These are phyloP conservation scores for Capillidium heterosporum DNA, from an alignment of 371 early-diverging fungal genomes.

Conservation along the genomic window DNA sequence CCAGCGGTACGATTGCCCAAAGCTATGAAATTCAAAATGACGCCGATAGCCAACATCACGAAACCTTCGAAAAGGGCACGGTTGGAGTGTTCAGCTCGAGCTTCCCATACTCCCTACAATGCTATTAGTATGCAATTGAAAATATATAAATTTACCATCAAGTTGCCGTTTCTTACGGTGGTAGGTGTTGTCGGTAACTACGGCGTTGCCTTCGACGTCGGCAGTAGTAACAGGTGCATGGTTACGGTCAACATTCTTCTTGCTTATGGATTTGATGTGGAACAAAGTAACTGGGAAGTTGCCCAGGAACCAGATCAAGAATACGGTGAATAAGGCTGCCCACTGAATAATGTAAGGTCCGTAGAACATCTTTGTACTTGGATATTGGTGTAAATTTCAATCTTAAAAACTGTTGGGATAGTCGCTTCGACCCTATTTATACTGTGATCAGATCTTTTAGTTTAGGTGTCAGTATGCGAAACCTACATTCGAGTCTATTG, in stretches of 20 bases:
- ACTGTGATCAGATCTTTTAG: too few species aligned
- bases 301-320: neutral
- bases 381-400: too few species aligned
- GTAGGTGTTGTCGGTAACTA: neutral
- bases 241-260: neutral
- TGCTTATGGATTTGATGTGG: neutral
- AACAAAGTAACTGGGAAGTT: neutral
- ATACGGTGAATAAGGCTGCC: neutral
- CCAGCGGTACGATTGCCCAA: neutral
- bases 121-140: neutral
- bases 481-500: too few species aligned
- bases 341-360: slow-evolving; percentile 1
- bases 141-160: neutral
- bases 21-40: neutral
- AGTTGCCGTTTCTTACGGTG: too few species aligned
- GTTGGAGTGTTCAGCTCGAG: neutral
- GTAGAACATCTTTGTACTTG: neutral
- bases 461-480: too few species aligned
- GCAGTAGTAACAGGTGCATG: neutral
- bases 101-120: neutral
- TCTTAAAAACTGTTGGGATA: too few species aligned
- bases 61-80: slow-evolving; percentile 3
- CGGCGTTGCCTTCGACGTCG: neutral
- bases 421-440: too few species aligned
- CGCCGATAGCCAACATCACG: slow-evolving; percentile 1